Evolutionary conservation across 495 filamentous ascomycete species (phyloP), one percentile per base, ranked within the genome.

Genomic region (Penicillium paradoxum): DNA sequence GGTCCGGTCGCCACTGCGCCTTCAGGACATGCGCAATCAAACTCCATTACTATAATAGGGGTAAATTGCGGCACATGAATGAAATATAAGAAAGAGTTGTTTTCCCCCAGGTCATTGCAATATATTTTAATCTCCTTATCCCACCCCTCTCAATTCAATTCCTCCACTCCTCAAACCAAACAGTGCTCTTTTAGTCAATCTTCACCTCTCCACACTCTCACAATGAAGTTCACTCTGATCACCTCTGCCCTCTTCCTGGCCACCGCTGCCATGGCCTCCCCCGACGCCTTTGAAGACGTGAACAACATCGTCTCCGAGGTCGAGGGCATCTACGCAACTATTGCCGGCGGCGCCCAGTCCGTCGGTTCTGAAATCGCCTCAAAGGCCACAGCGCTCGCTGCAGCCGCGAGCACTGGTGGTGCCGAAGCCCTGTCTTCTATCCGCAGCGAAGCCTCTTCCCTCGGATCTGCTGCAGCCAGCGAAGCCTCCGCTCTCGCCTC

Each of bases 181-280:
- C 33, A 19, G 22, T 6, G 18, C 8, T 44, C 32, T 22, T 24
- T 17, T 33, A 49, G 9, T n/a, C 19, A 34, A 18, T n/a, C 5
- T 37, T 33, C 13, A 9, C 24, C 25, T 47, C 19, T 30, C 25
- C 18, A 25, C 34, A 41, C 49, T 14, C 29, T 21, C 56, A 60
- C 30, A 50, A 66, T 66, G 63, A 66, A 66, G 61, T 62, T 66
- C 58, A 57, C 57, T 37, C 33, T 56, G n/a, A 42, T 66, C 61
- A 41, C 55, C 58, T 64, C 60, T 17, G 49, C 53, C 32, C 54
- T 66, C 33, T 54, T 63, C 53, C 55, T 66, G 41, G 61, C 63
- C 51, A 42, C 51, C 21, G 55, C 57, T 24, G 60, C 51, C 58
- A 27, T 64, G 36, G 61, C 58, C 42, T 13, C 25, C 33, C 56